These are phyloP conservation scores for Cladophialophora bantiana DNA, from an alignment of 2,329 filamentous ascomycete genomes.

Conservation along the genomic window DNA sequence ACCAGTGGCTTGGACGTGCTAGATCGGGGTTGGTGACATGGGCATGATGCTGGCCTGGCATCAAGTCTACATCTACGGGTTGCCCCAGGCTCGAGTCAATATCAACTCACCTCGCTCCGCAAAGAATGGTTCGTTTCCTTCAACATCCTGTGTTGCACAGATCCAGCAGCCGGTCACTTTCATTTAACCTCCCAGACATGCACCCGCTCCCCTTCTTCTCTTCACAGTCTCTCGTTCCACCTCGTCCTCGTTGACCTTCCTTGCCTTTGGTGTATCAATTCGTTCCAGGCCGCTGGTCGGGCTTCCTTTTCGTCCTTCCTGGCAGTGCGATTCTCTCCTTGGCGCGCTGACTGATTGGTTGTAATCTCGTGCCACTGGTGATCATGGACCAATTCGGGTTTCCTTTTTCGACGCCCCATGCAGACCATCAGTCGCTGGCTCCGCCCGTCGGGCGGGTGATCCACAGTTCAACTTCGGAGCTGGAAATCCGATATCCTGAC, in stretches of 20 bases:
- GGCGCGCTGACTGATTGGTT: not conserved
- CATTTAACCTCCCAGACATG: not conserved
- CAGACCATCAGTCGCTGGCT: not conserved
- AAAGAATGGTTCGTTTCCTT: not conserved
- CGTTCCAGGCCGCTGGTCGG: not conserved
- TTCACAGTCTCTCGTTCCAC: not conserved
- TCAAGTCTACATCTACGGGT: not conserved
- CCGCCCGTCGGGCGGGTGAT: slow-evolving; percentile 1
- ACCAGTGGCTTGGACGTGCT: slow-evolving; percentile 1
- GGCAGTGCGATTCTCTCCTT: not conserved
- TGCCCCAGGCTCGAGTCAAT: slow-evolving; percentile 1
- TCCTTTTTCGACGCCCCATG: not conserved
- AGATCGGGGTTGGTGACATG: not conserved
- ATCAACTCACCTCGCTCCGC: not conserved
- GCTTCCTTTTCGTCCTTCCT: not conserved
- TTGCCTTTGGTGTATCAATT: not conserved
- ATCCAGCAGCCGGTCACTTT: not conserved
- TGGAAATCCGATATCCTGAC: not conserved
- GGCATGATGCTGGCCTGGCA: not conserved
- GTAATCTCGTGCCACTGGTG: not conserved
- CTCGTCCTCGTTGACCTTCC: not conserved
- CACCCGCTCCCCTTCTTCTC: not conserved
- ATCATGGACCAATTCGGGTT: slow-evolving; percentile 12
- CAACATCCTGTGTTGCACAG: not conserved
- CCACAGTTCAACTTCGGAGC: slow-evolving; percentile 9